Base-by-base conservation (phyloP, 2,329 filamentous ascomycete genomes). In the Westerdykella sp. region DNA sequence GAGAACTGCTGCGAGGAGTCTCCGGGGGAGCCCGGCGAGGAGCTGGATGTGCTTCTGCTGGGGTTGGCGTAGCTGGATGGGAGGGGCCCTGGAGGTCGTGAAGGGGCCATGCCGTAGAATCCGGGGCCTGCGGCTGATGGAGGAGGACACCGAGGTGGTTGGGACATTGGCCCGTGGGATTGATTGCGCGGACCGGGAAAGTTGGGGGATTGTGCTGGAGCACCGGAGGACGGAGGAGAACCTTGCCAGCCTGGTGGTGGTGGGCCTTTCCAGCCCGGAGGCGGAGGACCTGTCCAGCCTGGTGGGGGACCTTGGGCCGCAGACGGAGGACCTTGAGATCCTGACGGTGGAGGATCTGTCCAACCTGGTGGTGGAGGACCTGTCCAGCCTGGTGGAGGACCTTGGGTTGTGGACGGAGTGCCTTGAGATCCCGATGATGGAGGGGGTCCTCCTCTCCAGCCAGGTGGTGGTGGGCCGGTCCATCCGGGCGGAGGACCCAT, bases 51-150 rank as follows among this genome's bases (percentile, higher is more conserved):
- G 39, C 53, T 16, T 51, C 44, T 14, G 49, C 50, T 48, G 12
- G 59, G 56, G 30, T 62, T 60, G 16, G 55, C 55, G 46, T 74
- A 74, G 28, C 65, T 67, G n/a, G 62, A 54, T 7, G 71, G 69
- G 49, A 74, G 69, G 23, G 67, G 61, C 22, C 67, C 65, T 12
- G 62, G 65, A 14, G 67, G 57, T 10, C 63, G 62, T 10, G 69
- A 58, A 4, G 71, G 69, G 15, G 72, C 71, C 60, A 77, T 72
- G 31, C 72, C 73, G 50, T 77, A 83, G 46, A 77, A 78, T 11
- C 66, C 59, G 11, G 77, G 75, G 47, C 60, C 54, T 44, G 56
- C 45, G 35, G 54, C 40, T 14, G 44, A 13, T 42, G 55, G 48
- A 21, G 57, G 49, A 38, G 50, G 50, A 14, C 56, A 55, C 18